Evolutionary conservation across 1,139 yeast genomes (phyloP).

Genomic region (Protomyces arabidopsidicola): DNA sequence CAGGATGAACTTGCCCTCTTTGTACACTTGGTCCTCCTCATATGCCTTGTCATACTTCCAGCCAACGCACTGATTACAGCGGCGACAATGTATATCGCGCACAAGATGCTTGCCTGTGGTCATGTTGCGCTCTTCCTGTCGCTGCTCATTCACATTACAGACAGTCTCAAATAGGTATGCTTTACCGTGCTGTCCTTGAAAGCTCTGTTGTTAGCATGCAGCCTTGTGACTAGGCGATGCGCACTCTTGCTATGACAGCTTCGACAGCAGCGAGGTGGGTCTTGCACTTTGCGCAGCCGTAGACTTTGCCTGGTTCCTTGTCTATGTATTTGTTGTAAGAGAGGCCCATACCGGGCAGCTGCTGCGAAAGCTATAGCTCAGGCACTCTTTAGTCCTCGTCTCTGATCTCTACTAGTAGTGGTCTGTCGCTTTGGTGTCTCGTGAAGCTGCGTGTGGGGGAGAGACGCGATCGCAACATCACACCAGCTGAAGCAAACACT

Average conservation of each 20-base stretch:
- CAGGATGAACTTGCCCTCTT: constrained; percentile 73
- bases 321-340: constrained; percentile 39
- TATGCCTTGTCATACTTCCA: constrained; percentile 72
- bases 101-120: constrained; percentile 67
- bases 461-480: neutral
- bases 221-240: constrained; percentile 24
- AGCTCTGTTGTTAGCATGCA: constrained; percentile 36
- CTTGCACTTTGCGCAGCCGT: constrained; percentile 43
- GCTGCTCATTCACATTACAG: constrained; percentile 42
- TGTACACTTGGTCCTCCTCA: constrained; percentile 56
- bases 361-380: neutral
- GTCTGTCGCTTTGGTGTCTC: neutral
- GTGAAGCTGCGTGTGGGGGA: neutral
- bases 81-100: constrained; percentile 60
- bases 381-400: neutral
- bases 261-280: constrained; percentile 42
- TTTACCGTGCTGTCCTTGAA: constrained; percentile 44
- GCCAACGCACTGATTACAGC: constrained; percentile 60
- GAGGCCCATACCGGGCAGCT: constrained; percentile 38
- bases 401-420: neutral
- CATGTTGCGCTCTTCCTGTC: constrained; percentile 49
- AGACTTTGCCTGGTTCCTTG: constrained; percentile 36
- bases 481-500: neutral
- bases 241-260: constrained; percentile 41
- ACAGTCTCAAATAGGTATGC: constrained; percentile 44